These are phyloP conservation scores for Escovopsis sp. DNA, from an alignment of 2,329 filamentous ascomycete species.

Conservation along the genomic window DNA sequence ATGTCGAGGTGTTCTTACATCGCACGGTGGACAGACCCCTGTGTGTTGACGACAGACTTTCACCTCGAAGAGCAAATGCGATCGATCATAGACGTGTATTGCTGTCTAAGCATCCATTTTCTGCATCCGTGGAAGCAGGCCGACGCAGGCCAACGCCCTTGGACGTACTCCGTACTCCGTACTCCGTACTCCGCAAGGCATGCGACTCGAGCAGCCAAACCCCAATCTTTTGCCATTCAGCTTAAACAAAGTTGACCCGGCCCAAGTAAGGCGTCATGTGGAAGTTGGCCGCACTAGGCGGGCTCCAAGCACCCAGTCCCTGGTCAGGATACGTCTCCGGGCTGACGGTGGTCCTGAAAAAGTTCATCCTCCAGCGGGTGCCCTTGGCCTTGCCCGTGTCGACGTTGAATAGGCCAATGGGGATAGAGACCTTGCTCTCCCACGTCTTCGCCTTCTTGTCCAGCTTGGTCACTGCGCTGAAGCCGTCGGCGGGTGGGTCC, in stretches of 20 bases:
- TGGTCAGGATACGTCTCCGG: constrained; percentile 28
- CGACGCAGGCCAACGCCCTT: no score
- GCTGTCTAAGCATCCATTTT: no score
- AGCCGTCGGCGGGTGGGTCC: constrained; percentile 24
- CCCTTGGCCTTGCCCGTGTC: constrained; percentile 25
- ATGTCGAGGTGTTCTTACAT: no score
- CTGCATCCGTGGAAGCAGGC: no score
- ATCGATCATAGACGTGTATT: no score
- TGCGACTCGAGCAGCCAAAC: no score
- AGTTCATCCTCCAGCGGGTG: constrained; percentile 36
- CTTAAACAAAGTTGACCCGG: constrained; percentile 22
- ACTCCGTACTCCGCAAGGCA: no score
- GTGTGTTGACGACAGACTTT: no score
- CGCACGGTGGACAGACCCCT: no score
- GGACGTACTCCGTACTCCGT: no score
- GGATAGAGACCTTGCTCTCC: constrained; percentile 26
- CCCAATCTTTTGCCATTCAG: neutral
- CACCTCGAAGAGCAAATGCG: no score
- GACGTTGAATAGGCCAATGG: constrained; percentile 34
- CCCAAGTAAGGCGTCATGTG: constrained; percentile 33
- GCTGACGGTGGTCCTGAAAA: constrained; percentile 31
- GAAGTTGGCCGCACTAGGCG: constrained; percentile 29
- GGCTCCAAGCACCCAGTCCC: constrained; percentile 29
- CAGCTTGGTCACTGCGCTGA: constrained; percentile 24
- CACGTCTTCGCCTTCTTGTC: constrained; percentile 21